Evolutionary conservation across 495 filamentous ascomycete species (phyloP).

Genomic region (Tuber calosporum): DNA sequence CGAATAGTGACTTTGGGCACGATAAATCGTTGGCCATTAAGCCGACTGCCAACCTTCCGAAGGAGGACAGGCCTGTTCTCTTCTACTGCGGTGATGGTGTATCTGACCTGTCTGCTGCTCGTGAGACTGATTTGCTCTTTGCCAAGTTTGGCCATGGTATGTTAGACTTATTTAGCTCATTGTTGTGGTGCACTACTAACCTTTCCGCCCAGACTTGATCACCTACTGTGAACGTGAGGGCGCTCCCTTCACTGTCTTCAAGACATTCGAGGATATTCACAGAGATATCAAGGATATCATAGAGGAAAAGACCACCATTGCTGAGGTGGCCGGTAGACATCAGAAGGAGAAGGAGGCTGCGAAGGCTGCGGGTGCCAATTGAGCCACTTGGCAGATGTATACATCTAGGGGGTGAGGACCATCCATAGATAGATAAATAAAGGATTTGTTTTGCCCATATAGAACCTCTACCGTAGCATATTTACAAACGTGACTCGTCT

Average conservation of each 20-base stretch:
- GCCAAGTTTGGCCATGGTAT: constrained; percentile 83
- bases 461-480: not conserved
- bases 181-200: not conserved
- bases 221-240: constrained; percentile 58
- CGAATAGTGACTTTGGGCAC: constrained; percentile 68
- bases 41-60: constrained; percentile 62
- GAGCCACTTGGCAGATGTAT: constrained; percentile 5
- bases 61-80: constrained; percentile 60
- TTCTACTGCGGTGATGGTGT: constrained; percentile 90
- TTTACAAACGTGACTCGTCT: constrained; percentile 1
- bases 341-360: constrained; percentile 10
- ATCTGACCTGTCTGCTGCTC: constrained; percentile 77
- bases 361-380: constrained; percentile 5
- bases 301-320: constrained; percentile 18
- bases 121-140: constrained; percentile 81
- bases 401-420: not conserved
- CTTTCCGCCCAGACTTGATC: constrained; percentile 51
- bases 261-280: constrained; percentile 50
- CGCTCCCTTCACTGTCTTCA: constrained; percentile 60
- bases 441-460: not conserved
- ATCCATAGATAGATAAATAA: constrained; percentile 6
- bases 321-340: constrained; percentile 21
- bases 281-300: constrained; percentile 22
- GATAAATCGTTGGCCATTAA: constrained; percentile 87
- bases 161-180: not conserved